Base-by-base conservation (phyloP, 108 stramenopile genomes). In the Skeletonema marinoi region DNA sequence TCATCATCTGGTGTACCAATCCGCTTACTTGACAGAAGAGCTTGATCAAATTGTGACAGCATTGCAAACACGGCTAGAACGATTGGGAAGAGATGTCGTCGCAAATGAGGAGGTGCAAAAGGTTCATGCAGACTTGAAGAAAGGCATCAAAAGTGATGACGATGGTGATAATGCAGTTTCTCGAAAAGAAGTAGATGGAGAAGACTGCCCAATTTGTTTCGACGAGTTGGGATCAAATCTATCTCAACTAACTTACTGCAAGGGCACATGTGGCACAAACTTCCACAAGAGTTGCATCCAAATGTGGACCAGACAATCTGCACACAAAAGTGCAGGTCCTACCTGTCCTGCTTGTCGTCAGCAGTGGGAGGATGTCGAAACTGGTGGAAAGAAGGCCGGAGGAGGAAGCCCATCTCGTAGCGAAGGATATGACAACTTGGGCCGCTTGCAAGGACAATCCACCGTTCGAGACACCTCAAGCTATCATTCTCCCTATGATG, bases 181-280 rank as follows among this genome's bases (percentile, higher is more conserved):
- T 41, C 29, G 60, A 17, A 13, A 35, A 63, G 46, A 63, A 46
- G 29, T 32, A 59, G 36, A 60, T 36, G 71, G 63, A 50, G 38
- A 39, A 29, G 85, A 86, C 54, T 86, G 85, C 75, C 81, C 85
- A 19, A 82, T 86, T 71, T 86, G 85, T 58, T 86, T 86, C 71
- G 84, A 85, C 67, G 36, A 38, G 7, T 11, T 85, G 44, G 32
- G 31, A 36, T 68, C 39, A 19, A 14, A 39, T 17, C n/a, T 19
- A 1, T 38, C 14, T 17, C 35, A 32, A n/a, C 64, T 71, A 9
- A 59, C 75, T 14, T 78, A 50, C 50, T 86, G 85, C 51, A 75
- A 75, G 9, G 65, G 64, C 10, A 54, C 35, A 16, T 86, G 85
- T 51, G 81, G 81, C 4, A 73, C 81, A 48, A 78, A 78, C 41